Conservation (phyloP, 1,284 basidiomycete genomes). For the Fomitopsis betulina region DNA sequence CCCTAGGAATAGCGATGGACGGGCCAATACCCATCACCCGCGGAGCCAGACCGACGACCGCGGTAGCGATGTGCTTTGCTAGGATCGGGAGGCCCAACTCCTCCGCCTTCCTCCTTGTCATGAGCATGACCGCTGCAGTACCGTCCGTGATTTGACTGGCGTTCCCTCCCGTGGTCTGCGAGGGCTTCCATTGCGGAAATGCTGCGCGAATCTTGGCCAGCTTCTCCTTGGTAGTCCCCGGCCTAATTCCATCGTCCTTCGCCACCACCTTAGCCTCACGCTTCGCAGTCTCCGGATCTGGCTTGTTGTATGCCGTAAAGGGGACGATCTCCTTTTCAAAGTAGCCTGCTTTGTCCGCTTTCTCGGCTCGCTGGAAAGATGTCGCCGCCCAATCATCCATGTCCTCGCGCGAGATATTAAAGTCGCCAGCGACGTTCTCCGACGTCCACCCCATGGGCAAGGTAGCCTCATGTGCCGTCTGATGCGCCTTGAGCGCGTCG, state of each 20-base stretch:
- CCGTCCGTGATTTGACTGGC: conserved; percentile 88
- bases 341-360: conserved; percentile 59
- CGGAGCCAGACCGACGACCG: conserved; percentile 71
- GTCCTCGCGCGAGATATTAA: conserved; percentile 74
- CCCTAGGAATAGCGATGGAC: conserved; percentile 65
- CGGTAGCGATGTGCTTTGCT: conserved; percentile 76
- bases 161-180: conserved; percentile 84
- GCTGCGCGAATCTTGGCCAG: conserved; percentile 71
- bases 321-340: conserved; percentile 83
- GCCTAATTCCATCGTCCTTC: conserved; percentile 81
- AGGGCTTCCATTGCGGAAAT: conserved; percentile 85
- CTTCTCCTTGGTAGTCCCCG: conserved; percentile 69
- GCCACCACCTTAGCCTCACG: conserved; percentile 55
- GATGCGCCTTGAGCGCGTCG: conserved; percentile 34
- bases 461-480: conserved; percentile 22
- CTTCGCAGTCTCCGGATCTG: conserved; percentile 47
- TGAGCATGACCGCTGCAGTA: conserved; percentile 80
- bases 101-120: conserved; percentile 84
- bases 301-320: conserved; percentile 56
- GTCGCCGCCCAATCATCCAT: conserved; percentile 84
- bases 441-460: conserved; percentile 86
- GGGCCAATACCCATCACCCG: conserved; percentile 87
- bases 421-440: conserved; percentile 77
- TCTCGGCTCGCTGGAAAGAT: conserved; percentile 76
- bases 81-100: conserved; percentile 71